Conservation (phyloP, 352 stramenopile species). For the Hyaloperonospora arabidopsidis region DNA sequence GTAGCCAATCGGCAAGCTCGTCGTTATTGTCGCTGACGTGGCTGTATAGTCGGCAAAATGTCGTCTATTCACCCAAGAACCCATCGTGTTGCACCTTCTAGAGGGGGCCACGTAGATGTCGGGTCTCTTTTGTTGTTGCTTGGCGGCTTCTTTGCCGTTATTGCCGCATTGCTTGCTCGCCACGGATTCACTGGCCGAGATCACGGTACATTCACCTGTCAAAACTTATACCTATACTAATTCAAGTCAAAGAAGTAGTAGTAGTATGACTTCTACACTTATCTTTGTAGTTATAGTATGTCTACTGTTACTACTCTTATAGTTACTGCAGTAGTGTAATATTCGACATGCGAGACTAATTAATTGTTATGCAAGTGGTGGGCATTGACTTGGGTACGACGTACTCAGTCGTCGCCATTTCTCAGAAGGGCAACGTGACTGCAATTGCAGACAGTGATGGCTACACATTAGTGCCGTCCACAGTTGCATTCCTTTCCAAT, state of each 20-base stretch:
- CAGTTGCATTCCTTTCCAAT: conserved; percentile 47
- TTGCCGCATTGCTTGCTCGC: conserved; percentile 43
- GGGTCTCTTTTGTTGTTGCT: conserved; percentile 42
- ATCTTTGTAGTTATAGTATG: too few relatives aligned
- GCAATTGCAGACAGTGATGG: conserved; percentile 46
- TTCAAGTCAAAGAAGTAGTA: neutral
- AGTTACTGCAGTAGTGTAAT: too few relatives aligned
- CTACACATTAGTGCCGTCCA: conserved; percentile 51
- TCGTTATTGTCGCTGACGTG: too few relatives aligned
- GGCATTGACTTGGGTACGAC: conserved; percentile 72
- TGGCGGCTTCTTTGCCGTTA: conserved; percentile 30
- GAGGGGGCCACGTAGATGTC: conserved; percentile 11
- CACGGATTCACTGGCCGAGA: conserved; percentile 52
- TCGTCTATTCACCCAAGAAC: too few relatives aligned
- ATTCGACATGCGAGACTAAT: neutral
- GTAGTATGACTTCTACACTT: too few relatives aligned
- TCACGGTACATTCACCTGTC: conserved; percentile 26
- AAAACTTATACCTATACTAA: neutral
- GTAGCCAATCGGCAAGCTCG: too few relatives aligned
- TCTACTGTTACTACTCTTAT: too few relatives aligned
- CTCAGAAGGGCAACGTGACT: conserved; percentile 53
- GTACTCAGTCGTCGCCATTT: conserved; percentile 70
- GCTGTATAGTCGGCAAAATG: too few relatives aligned
- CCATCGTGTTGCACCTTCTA: neutral
- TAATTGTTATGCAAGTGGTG: conserved; percentile 26